Conservation (phyloP, 108 stramenopile genomes). For the Parmales sp. region DNA sequence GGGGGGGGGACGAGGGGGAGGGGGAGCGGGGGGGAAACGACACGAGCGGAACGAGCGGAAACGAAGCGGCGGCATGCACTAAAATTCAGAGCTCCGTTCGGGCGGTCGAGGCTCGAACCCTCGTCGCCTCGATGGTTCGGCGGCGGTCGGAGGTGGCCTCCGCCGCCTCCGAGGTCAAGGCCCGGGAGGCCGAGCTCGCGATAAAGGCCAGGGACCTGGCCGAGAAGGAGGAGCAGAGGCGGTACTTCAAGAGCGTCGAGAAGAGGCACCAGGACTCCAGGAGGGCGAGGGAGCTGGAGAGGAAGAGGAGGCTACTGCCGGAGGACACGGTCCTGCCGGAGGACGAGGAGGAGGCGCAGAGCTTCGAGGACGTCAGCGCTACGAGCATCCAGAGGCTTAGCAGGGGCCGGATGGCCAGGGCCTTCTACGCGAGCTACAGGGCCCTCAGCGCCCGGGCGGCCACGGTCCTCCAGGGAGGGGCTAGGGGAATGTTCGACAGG, state of each 20-base stretch:
- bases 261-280: neutral
- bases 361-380: constrained; percentile 9
- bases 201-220: neutral
- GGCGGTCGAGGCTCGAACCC: neutral
- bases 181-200: constrained; percentile 1
- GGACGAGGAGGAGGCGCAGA: constrained; percentile 3
- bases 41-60: no score
- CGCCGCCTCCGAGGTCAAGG: neutral
- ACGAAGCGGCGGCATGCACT: no score
- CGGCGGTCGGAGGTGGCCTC: neutral
- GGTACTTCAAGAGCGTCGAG: constrained; percentile 1
- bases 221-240: neutral
- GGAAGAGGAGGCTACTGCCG: neutral
- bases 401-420: neutral
- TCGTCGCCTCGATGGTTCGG: neutral
- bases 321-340: neutral
- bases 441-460: neutral
- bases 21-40: no score
- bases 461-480: constrained; percentile 1
- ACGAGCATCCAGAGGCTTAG: constrained; percentile 2
- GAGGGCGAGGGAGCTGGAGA: constrained; percentile 11
- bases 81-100: neutral
- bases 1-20: no score
- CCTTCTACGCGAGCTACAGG: neutral
- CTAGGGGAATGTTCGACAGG: neutral